Evolutionary conservation across 129 eudicot genomes (phyloP), one percentile per base, ranked within the genome.

Genomic region (Rutidosis leptorrhynchoides): DNA sequence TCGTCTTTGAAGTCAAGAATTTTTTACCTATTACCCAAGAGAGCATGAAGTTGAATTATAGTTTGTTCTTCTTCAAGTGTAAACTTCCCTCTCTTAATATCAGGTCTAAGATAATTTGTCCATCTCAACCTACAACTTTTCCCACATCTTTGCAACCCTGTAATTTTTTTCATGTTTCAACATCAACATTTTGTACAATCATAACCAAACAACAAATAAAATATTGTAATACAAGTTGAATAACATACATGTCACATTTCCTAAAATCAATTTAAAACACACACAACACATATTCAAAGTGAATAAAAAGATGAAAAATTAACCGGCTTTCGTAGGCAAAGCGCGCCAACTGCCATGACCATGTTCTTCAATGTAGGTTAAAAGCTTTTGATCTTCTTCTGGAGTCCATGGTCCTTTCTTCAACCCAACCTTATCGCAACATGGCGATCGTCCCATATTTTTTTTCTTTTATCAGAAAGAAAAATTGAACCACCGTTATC

Each of bases 271-370:
- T n/a, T 10, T 6, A 29, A 30, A 54, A 54, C 29, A 49, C 25
- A 26, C 14, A 51, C 27, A 54, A 54, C 29, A 49, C 25, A 26
- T 20, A 51, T 40, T 40, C 2, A 33, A 1, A 68, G 53, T 0
- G 19, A 77, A 58, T 63, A 48, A 68, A 68, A 32, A 7, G 43
- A 35, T n/a, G 46, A 24, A 65, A 22, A 49, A 4, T 48, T n/a
- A 75, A 90, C 96, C 97, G 9, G 97, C 97, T 87, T 90, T 90
- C 19, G 84, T 20, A 42, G 97, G 97, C 69, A 90, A 73, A 28
- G 96, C 97, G 1, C 97, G 91, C 97, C 97, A 90, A 78, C 95
- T 90, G 12, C 97, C 97, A 76, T 90, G 97, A 30, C 97, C 95
- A 19, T 90, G 89, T 74, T 87, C 87, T 65, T 90, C 95, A n/a